Evolutionary conservation across 164 flowering plant genomes (phyloP).

Genomic region (Protea cynaroides): DNA sequence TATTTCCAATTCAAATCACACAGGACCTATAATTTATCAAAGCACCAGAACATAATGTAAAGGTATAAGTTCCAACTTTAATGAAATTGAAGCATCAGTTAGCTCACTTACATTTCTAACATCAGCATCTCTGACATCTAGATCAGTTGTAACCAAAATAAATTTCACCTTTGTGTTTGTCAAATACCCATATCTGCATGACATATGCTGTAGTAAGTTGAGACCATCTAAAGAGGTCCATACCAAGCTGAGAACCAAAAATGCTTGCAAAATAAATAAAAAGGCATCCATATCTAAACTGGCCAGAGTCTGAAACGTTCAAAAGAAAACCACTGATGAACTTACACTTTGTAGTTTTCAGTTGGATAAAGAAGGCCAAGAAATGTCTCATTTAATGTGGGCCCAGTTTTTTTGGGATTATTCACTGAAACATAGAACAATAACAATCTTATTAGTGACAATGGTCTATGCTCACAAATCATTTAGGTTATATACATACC

Average conservation of each 20-base stretch:
- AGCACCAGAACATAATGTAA: neutral
- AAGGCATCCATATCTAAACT: neutral
- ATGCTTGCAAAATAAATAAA: neutral
- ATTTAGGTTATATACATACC: neutral
- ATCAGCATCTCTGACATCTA: constrained; percentile 91
- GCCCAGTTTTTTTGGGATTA: constrained; percentile 86
- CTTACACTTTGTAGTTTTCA: constrained; percentile 98
- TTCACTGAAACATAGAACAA: constrained; percentile 51
- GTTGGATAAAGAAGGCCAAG: constrained; percentile 95
- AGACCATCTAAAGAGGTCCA: constrained; percentile 1
- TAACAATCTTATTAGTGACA: neutral
- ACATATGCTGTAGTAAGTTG: constrained; percentile 5
- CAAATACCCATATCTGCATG: constrained; percentile 85
- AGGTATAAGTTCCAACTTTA: neutral
- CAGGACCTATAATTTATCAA: neutral
- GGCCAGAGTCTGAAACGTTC: neutral
- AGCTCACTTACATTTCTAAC: constrained; percentile 76
- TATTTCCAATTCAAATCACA: neutral
- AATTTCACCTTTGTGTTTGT: constrained; percentile 97
- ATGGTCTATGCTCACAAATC: neutral
- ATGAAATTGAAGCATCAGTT: neutral
- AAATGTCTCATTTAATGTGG: constrained; percentile 83
- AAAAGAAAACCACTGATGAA: constrained; percentile 6
- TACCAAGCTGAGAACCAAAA: neutral
- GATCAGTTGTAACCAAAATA: constrained; percentile 85